phyloP scores from a whole-genome alignment of 139 green algal species.

The Chlorella sp. region DNA sequence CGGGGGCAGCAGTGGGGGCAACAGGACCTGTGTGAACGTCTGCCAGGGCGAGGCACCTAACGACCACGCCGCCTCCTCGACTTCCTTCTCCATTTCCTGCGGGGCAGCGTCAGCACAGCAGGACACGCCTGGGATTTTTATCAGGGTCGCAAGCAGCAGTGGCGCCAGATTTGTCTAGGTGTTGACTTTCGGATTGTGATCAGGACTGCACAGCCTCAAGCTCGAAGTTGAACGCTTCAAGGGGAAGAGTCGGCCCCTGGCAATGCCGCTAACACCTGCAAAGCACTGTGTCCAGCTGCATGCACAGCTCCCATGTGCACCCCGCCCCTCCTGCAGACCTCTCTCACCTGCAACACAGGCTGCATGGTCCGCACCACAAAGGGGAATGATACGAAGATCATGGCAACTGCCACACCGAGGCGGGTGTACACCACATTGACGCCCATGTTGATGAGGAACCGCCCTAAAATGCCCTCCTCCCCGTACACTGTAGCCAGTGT shows the following conservation, averaged over 20 bases:
- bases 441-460: conserved; percentile 1
- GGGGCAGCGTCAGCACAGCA: too few relatives aligned
- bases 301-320: too few relatives aligned
- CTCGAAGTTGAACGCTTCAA: too few relatives aligned
- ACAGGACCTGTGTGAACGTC: conserved; percentile 57
- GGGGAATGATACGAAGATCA: conserved; percentile 74
- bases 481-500: conserved; percentile 65
- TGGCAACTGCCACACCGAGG: conserved; percentile 52
- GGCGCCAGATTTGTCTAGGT: too few relatives aligned
- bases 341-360: conserved; percentile 56
- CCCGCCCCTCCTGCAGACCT: too few relatives aligned
- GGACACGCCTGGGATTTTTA: too few relatives aligned
- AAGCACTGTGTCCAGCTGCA: too few relatives aligned
- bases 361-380: conserved; percentile 72
- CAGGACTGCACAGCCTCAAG: too few relatives aligned
- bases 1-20: conserved; percentile 56
- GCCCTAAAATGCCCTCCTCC: neutral
- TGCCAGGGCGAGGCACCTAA: conserved; percentile 54
- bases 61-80: conserved; percentile 61
- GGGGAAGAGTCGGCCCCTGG: too few relatives aligned
- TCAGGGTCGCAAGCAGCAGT: too few relatives aligned
- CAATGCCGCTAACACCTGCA: too few relatives aligned
- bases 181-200: too few relatives aligned
- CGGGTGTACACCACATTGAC: conserved; percentile 40
- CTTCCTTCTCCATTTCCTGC: conserved; percentile 50